Percentiles rank a stretch among this genome's conserved stretches.
These are phyloP conservation scores for Mycena olivaceomarginata DNA, from an alignment of 768 basidiomycete species.

Conservation along the genomic window DNA sequence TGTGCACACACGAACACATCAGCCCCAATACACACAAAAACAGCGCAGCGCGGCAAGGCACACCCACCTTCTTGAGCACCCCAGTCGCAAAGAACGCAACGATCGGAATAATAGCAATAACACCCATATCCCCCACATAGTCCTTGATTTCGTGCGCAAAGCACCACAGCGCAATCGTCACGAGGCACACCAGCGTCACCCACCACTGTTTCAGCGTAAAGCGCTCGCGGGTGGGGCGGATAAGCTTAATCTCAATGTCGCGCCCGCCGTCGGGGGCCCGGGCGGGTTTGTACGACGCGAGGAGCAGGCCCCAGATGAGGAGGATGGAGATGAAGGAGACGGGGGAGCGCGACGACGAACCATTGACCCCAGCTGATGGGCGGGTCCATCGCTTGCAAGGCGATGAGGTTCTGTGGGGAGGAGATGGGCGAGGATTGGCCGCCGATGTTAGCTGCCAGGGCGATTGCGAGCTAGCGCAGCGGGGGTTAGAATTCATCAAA, in stretches of 20 bases:
- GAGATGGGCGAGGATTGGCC: constrained; percentile 98
- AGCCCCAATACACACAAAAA: not conserved
- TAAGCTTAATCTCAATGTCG: constrained; percentile 88
- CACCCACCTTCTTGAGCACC: constrained; percentile 90
- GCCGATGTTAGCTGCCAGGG: constrained; percentile 98
- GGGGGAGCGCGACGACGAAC: constrained; percentile 95
- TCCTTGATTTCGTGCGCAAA: constrained; percentile 86
- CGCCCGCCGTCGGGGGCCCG: constrained; percentile 84
- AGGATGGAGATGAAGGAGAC: constrained; percentile 92
- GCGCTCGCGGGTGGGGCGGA: constrained; percentile 87
- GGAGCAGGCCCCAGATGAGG: constrained; percentile 93
- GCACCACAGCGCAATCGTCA: constrained; percentile 95
- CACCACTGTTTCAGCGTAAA: constrained; percentile 93
- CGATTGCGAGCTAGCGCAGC: constrained; percentile 87
- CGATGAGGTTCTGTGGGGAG: constrained; percentile 98
- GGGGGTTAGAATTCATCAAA: constrained; percentile 8
- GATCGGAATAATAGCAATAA: constrained; percentile 95
- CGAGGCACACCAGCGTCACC: constrained; percentile 88
- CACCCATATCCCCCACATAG: constrained; percentile 95
- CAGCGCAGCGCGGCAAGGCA: not conserved
- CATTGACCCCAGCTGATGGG: constrained; percentile 92
- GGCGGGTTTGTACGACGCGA: constrained; percentile 87
- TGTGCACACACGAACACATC: constrained; percentile 51
- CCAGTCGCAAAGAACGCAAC: constrained; percentile 96
- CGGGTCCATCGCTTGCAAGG: constrained; percentile 90